Conservation (phyloP, 768 basidiomycete genomes). For the Boletellus emodensis region DNA sequence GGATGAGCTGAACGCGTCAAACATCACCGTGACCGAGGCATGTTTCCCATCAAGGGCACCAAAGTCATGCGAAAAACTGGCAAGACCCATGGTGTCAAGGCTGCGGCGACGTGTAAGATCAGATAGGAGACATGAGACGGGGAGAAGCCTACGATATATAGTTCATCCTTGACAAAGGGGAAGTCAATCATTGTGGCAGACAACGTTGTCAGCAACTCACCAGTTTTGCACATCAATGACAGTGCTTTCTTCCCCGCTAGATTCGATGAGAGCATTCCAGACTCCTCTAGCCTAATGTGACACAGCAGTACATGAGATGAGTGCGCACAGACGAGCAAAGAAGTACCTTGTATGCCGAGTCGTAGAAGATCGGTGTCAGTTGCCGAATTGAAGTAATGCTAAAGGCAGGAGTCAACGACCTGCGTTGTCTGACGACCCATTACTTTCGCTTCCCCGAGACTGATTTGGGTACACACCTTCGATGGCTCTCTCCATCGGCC, state of each 20-base stretch:
- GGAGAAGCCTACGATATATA: constrained; percentile 28
- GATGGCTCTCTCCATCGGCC: constrained; percentile 42
- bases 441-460: background rate
- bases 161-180: constrained; percentile 27
- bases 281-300: constrained; percentile 23
- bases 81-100: constrained; percentile 56
- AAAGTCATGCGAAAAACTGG: constrained; percentile 61
- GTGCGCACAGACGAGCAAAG: background rate
- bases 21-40: constrained; percentile 37
- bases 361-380: constrained; percentile 22
- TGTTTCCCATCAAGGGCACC: constrained; percentile 48
- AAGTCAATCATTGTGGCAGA: background rate
- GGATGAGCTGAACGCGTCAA: constrained; percentile 34
- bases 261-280: constrained; percentile 30
- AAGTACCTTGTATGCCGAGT: constrained; percentile 26
- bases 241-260: constrained; percentile 11
- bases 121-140: background rate
- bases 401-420: constrained; percentile 25
- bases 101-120: constrained; percentile 20
- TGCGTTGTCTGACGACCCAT: constrained; percentile 20
- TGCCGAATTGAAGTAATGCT: constrained; percentile 22
- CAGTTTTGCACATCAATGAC: constrained; percentile 41
- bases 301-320: background rate
- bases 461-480: constrained; percentile 24
- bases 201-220: constrained; percentile 4